Evolutionary conservation across 495 filamentous ascomycete genomes (phyloP).

Genomic region (Penicillium nucicola): DNA sequence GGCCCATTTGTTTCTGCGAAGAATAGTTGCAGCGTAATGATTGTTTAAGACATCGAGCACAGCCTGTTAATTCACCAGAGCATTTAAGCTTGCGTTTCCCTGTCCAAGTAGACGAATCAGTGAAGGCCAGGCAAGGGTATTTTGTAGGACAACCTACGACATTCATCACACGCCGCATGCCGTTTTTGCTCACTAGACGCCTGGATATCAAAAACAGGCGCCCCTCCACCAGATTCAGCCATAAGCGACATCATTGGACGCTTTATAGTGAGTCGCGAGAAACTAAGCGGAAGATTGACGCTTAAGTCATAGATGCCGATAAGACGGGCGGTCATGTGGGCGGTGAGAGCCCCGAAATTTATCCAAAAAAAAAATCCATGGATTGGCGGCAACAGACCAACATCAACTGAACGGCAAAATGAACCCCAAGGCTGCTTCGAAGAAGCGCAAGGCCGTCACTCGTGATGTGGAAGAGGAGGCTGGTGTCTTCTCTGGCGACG

Average conservation of each 20-base stretch:
- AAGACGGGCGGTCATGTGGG: conserved; percentile 44
- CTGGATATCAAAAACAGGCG: not conserved
- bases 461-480: conserved; percentile 50
- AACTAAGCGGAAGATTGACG: conserved; percentile 9
- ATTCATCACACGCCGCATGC: conserved; percentile 45
- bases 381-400: conserved; percentile 10
- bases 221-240: not conserved
- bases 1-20: conserved; percentile 47
- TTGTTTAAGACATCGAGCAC: conserved; percentile 41
- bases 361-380: conserved; percentile 33
- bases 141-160: conserved; percentile 28
- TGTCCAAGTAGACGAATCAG: conserved; percentile 21
- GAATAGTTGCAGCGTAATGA: conserved; percentile 43
- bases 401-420: conserved; percentile 22
- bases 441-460: conserved; percentile 59
- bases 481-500: conserved; percentile 58
- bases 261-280: not conserved
- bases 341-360: conserved; percentile 36
- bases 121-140: not conserved
- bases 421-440: conserved; percentile 38
- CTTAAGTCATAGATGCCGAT: conserved; percentile 23
- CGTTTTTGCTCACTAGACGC: conserved; percentile 21
- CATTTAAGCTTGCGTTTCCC: conserved; percentile 49
- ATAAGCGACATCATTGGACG: conserved; percentile 1
- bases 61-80: conserved; percentile 42